These are phyloP conservation scores for Nectriaceae sp. DNA, from an alignment of 2,329 filamentous ascomycete genomes.

Conservation along the genomic window DNA sequence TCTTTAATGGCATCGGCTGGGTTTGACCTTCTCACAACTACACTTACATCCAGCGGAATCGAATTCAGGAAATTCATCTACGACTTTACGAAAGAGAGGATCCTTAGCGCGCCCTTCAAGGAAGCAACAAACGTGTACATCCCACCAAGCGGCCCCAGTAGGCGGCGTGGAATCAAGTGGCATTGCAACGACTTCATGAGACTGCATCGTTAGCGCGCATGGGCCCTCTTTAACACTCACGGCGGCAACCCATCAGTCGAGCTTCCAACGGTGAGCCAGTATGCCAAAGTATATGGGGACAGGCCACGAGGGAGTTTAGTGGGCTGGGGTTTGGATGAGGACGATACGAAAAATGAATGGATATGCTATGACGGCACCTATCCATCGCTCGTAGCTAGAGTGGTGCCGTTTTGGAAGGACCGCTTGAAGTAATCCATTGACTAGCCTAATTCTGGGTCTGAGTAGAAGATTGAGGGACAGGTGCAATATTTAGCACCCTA, in stretches of 20 bases:
- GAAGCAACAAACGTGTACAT: conserved; percentile 4
- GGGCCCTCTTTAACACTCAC: neutral
- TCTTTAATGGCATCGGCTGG: conserved; percentile 6
- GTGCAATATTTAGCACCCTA: too few species aligned
- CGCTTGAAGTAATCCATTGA: too few species aligned
- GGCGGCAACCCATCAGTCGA: neutral
- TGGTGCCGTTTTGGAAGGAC: too few species aligned
- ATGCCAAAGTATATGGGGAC: neutral
- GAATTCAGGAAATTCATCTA: neutral
- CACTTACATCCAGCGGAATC: neutral
- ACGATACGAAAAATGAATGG: neutral
- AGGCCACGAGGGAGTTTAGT: too few species aligned
- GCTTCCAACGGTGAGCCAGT: neutral
- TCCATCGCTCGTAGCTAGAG: too few species aligned
- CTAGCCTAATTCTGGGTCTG: too few species aligned
- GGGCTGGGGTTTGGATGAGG: too few species aligned
- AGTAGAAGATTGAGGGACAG: too few species aligned
- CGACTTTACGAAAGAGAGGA: neutral
- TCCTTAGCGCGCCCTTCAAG: neutral
- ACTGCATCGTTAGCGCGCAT: conserved; percentile 6
- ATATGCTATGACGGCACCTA: neutral
- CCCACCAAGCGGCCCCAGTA: neutral
- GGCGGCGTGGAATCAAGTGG: neutral
- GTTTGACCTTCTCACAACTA: conserved; percentile 5
- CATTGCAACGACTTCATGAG: conserved; percentile 6